Conservation (phyloP, 2,329 filamentous ascomycete species). For the Lecanosticta acicola region DNA sequence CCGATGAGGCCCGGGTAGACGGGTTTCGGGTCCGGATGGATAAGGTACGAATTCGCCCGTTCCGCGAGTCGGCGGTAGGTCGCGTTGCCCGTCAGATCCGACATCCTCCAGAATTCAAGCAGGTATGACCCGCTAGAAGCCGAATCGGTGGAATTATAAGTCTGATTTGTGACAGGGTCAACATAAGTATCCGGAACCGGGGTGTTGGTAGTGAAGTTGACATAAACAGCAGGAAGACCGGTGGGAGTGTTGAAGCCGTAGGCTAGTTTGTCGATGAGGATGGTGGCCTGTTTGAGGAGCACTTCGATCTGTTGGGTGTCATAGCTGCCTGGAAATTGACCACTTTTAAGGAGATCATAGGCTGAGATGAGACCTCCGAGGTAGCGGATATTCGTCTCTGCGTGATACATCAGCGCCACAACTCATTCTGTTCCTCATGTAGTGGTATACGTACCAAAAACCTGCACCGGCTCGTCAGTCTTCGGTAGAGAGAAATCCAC, state of each 20-base stretch:
- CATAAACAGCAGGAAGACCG: slow-evolving; percentile 66
- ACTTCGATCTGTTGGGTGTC: slow-evolving; percentile 43
- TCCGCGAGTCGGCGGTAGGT: slow-evolving; percentile 13
- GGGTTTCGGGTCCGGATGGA: slow-evolving; percentile 9
- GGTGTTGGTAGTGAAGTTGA: slow-evolving; percentile 34
- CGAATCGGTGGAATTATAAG: slow-evolving; percentile 22
- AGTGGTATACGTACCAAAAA: slow-evolving; percentile 15
- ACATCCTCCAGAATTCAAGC: slow-evolving; percentile 24
- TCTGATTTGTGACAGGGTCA: slow-evolving; percentile 16
- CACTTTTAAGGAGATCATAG: slow-evolving; percentile 20
- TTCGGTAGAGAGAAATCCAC: slow-evolving; percentile 34
- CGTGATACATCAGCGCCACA: no score
- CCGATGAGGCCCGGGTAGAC: slow-evolving; percentile 29
- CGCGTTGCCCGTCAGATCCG: slow-evolving; percentile 23
- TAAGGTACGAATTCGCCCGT: slow-evolving; percentile 10
- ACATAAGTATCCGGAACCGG: slow-evolving; percentile 24
- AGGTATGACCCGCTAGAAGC: slow-evolving; percentile 20
- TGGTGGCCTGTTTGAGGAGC: slow-evolving; percentile 62
- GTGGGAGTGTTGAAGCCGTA: slow-evolving; percentile 72
- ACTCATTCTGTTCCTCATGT: no score
- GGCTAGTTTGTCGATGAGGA: slow-evolving; percentile 65
- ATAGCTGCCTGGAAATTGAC: slow-evolving; percentile 17
- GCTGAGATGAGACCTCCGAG: slow-evolving; percentile 25
- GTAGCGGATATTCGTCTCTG: slow-evolving; percentile 25
- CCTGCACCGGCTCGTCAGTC: slow-evolving; percentile 4